phyloP scores from a whole-genome alignment of 371 early-diverging fungal genomes.

The Mucor piriformis region DNA sequence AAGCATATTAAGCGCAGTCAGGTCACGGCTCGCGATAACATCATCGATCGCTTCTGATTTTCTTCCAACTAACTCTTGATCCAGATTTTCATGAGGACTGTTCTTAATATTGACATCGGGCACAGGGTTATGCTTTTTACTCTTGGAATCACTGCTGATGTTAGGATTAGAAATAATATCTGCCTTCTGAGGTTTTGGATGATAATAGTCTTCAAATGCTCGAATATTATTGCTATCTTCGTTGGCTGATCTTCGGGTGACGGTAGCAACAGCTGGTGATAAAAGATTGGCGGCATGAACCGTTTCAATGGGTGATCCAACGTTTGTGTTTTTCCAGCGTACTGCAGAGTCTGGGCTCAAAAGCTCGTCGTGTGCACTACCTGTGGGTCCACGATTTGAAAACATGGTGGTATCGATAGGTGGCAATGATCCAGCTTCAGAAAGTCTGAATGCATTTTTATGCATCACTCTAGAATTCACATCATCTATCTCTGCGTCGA shows the following conservation, averaged over 20 bases:
- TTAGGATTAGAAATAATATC: too few relatives aligned
- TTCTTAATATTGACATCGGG: not conserved
- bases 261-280: slow-evolving; percentile 27
- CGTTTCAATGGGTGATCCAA: slow-evolving; percentile 37
- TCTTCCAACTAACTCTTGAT: not conserved
- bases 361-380: not conserved
- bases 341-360: slow-evolving; percentile 24
- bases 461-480: slow-evolving; percentile 4
- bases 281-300: slow-evolving; percentile 18
- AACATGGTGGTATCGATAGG: slow-evolving; percentile 14
- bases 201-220: slow-evolving; percentile 5
- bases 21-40: slow-evolving; percentile 13
- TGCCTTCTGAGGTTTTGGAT: not conserved
- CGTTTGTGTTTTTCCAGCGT: slow-evolving; percentile 36
- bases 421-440: slow-evolving; percentile 13
- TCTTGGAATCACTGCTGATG: too few relatives aligned
- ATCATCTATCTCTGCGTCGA: not conserved
- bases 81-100: not conserved
- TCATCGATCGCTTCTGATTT: slow-evolving; percentile 18
- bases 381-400: not conserved
- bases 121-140: not conserved
- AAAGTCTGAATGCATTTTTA: slow-evolving; percentile 17
- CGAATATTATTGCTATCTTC: not conserved
- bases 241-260: slow-evolving; percentile 15
- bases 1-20: slow-evolving; percentile 13